Evolutionary conservation across 2,329 filamentous ascomycete genomes (phyloP).

Genomic region (Ampelomyces quisqualis): DNA sequence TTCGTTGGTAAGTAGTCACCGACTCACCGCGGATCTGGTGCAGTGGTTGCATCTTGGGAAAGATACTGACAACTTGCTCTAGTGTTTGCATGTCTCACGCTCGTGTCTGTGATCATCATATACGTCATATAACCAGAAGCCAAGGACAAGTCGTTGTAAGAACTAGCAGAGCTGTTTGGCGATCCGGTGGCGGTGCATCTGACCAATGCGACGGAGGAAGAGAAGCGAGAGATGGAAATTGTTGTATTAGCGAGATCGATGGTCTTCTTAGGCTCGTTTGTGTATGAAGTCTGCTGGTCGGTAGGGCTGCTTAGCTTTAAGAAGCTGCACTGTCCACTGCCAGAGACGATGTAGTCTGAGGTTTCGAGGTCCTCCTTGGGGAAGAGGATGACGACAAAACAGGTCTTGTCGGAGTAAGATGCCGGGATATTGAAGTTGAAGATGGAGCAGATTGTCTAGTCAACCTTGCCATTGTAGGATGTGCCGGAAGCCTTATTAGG

Average conservation of each 20-base stretch:
- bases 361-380: slow-evolving; percentile 61
- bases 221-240: slow-evolving; percentile 19
- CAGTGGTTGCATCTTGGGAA: neutral
- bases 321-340: slow-evolving; percentile 58
- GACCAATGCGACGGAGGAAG: slow-evolving; percentile 21
- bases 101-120: slow-evolving; percentile 42
- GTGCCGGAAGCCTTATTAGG: slow-evolving; percentile 57
- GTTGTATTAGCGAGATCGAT: slow-evolving; percentile 48
- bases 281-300: slow-evolving; percentile 54
- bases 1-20: slow-evolving; percentile 16
- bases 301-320: slow-evolving; percentile 52
- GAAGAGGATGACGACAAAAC: slow-evolving; percentile 66
- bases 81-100: slow-evolving; percentile 40
- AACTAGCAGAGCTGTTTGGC: slow-evolving; percentile 64
- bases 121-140: slow-evolving; percentile 62
- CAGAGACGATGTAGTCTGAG: slow-evolving; percentile 57
- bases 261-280: slow-evolving; percentile 52
- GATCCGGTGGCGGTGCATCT: slow-evolving; percentile 24
- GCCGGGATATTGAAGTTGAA: slow-evolving; percentile 69
- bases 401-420: slow-evolving; percentile 58
- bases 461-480: slow-evolving; percentile 54
- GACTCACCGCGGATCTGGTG: too few relatives aligned
- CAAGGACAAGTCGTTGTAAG: slow-evolving; percentile 56
- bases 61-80: slow-evolving; percentile 2
- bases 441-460: slow-evolving; percentile 54